These are phyloP conservation scores for Colletotrichum eremochloae DNA, from an alignment of 2,329 filamentous ascomycete genomes.

Conservation along the genomic window DNA sequence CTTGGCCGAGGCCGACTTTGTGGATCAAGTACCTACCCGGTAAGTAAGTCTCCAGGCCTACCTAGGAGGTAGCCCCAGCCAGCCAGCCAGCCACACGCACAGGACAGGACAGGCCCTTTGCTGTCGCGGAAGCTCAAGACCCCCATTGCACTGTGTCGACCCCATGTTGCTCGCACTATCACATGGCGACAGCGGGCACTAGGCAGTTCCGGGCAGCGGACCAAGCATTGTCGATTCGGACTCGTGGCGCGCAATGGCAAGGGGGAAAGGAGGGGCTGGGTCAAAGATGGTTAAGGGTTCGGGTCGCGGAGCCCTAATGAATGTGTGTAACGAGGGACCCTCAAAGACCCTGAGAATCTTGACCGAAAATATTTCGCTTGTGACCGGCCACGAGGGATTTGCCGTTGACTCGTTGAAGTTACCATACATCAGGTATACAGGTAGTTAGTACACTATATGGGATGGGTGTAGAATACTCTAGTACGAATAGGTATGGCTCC, in stretches of 20 bases:
- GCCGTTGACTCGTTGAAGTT: neutral
- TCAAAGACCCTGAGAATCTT: conserved; percentile 26
- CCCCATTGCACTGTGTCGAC: conserved; percentile 2
- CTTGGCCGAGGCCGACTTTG: neutral
- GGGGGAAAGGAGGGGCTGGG: neutral
- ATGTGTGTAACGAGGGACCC: conserved; percentile 22
- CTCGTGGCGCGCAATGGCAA: conserved; percentile 5
- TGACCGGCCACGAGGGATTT: neutral
- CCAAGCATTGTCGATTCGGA: conserved; percentile 3
- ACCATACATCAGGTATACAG: too few species aligned
- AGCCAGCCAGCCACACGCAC: neutral
- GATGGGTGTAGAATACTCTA: neutral
- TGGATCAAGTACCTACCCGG: neutral
- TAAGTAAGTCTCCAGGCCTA: too few species aligned
- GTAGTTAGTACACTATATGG: too few species aligned
- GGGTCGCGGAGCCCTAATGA: conserved; percentile 38
- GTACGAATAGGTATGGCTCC: too few species aligned
- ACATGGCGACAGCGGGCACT: conserved; percentile 34
- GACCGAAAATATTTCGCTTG: neutral
- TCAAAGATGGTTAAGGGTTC: conserved; percentile 22
- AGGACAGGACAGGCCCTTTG: neutral
- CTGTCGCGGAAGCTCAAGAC: neutral
- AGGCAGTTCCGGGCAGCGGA: conserved; percentile 16
- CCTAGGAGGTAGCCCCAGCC: neutral
- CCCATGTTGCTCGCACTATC: neutral